phyloP scores from a whole-genome alignment of 1,284 basidiomycete species.

The Ceratobasidium sp. region DNA sequence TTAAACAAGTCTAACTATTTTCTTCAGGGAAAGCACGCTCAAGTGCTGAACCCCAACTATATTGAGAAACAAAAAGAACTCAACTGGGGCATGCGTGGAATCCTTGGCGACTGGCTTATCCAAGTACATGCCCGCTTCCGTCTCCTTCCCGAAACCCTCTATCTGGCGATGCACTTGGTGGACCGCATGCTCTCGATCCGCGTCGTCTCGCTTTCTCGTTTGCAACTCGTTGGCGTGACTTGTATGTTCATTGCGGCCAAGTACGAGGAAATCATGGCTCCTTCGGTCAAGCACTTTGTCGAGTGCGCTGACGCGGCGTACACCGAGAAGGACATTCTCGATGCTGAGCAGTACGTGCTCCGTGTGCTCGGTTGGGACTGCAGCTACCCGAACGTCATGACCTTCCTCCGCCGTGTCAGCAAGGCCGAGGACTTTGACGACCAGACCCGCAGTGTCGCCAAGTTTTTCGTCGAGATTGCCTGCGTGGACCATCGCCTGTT shows the following conservation, averaged over 20 bases:
- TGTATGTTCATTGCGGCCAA: conserved; percentile 94
- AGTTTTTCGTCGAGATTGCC: conserved; percentile 91
- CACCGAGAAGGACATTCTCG: conserved; percentile 85
- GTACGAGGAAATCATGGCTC: conserved; percentile 95
- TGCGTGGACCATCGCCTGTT: conserved; percentile 88
- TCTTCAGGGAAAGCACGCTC: conserved; percentile 55
- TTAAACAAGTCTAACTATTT: conserved; percentile 33
- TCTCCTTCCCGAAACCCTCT: conserved; percentile 93
- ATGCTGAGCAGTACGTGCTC: conserved; percentile 92
- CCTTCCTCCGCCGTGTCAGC: conserved; percentile 89
- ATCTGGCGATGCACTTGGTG: conserved; percentile 93
- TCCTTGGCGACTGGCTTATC: conserved; percentile 96
- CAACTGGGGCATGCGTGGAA: conserved; percentile 92
- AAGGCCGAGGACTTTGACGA: conserved; percentile 94
- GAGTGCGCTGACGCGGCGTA: conserved; percentile 90
- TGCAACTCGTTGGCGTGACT: conserved; percentile 94
- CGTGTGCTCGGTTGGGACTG: conserved; percentile 92
- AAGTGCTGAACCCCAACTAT: conserved; percentile 85
- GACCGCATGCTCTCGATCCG: conserved; percentile 95
- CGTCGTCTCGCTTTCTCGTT: conserved; percentile 88
- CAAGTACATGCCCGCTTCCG: conserved; percentile 95
- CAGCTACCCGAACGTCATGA: conserved; percentile 91
- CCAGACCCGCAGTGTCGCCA: conserved; percentile 88
- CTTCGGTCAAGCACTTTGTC: conserved; percentile 86
- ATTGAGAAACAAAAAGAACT: conserved; percentile 91